phyloP scores from a whole-genome alignment of 2,329 filamentous ascomycete genomes.

The Botryosphaeria dothidea region DNA sequence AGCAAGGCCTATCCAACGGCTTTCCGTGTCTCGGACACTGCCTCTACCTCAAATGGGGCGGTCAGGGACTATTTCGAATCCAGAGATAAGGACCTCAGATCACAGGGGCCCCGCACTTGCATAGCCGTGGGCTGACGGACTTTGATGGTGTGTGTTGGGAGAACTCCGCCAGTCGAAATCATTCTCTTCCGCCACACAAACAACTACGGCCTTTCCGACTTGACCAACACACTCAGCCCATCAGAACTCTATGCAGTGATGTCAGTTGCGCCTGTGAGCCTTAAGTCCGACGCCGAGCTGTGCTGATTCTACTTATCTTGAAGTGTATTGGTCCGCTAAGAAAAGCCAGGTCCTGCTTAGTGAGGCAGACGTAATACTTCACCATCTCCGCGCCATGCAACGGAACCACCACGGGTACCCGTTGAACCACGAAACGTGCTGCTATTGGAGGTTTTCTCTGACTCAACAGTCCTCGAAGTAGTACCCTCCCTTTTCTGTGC shows the following conservation, averaged over 20 bases:
- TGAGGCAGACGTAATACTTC: conserved; percentile 8
- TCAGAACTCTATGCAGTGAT: conserved; percentile 3
- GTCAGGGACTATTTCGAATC: background rate
- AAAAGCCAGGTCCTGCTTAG: conserved; percentile 11
- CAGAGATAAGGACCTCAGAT: conserved; percentile 3
- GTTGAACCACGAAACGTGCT: no score
- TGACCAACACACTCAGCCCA: background rate
- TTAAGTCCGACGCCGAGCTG: background rate
- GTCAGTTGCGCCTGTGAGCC: background rate
- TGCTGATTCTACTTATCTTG: background rate
- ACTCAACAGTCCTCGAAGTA: background rate
- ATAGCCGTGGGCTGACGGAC: conserved; percentile 3
- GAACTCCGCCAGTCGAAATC: background rate
- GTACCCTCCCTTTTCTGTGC: background rate
- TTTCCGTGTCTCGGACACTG: conserved; percentile 6
- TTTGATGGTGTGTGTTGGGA: background rate
- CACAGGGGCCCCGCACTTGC: conserved; percentile 6
- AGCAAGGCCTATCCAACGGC: conserved; percentile 8
- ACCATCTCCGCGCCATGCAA: background rate
- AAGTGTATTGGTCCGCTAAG: no score
- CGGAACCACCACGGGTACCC: background rate
- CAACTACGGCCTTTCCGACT: background rate
- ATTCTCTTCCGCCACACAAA: background rate
- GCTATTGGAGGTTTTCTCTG: background rate
- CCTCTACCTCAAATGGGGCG: background rate